Percentiles rank a stretch among this genome's conserved stretches.
phyloP scores from a whole-genome alignment of 2,329 filamentous ascomycete genomes.

The Aspergillus flavus region DNA sequence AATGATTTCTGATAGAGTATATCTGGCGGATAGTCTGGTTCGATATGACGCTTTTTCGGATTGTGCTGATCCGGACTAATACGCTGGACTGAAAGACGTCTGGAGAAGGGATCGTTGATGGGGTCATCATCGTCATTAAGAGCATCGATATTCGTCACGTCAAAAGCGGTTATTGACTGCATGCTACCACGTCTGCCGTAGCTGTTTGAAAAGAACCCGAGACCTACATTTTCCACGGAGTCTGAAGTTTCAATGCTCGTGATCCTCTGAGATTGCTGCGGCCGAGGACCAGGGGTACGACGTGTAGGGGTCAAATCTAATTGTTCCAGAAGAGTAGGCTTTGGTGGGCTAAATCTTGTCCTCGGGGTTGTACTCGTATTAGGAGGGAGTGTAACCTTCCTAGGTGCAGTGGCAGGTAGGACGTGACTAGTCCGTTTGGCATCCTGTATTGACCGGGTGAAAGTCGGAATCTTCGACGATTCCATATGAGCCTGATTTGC shows the following conservation, averaged over 20 bases:
- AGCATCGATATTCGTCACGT: slow-evolving; percentile 36
- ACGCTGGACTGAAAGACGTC: slow-evolving; percentile 30
- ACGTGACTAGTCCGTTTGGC: slow-evolving; percentile 27
- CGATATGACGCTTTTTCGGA: slow-evolving; percentile 35
- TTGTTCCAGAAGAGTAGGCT: slow-evolving; percentile 42
- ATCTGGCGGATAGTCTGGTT: slow-evolving; percentile 52
- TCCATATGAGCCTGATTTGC: slow-evolving; percentile 22
- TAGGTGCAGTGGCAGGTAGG: slow-evolving; percentile 26
- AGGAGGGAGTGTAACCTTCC: slow-evolving; percentile 37
- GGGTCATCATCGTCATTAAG: slow-evolving; percentile 35
- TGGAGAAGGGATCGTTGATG: slow-evolving; percentile 35
- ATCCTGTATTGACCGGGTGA: slow-evolving; percentile 20
- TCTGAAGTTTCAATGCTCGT: slow-evolving; percentile 22
- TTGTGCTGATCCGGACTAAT: slow-evolving; percentile 27
- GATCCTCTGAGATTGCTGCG: slow-evolving; percentile 27
- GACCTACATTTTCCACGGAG: slow-evolving; percentile 25
- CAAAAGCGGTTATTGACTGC: slow-evolving; percentile 33
- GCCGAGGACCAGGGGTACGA: slow-evolving; percentile 30
- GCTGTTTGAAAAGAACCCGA: slow-evolving; percentile 23
- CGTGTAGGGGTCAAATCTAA: slow-evolving; percentile 42
- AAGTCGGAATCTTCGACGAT: slow-evolving; percentile 17
- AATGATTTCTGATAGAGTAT: slow-evolving; percentile 51
- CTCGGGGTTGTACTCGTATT: slow-evolving; percentile 39
- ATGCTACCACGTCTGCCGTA: slow-evolving; percentile 27
- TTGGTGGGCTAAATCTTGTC: slow-evolving; percentile 44